Conservation (phyloP, 140 eudicot genomes). For the Ambrosia hybrid region DNA sequence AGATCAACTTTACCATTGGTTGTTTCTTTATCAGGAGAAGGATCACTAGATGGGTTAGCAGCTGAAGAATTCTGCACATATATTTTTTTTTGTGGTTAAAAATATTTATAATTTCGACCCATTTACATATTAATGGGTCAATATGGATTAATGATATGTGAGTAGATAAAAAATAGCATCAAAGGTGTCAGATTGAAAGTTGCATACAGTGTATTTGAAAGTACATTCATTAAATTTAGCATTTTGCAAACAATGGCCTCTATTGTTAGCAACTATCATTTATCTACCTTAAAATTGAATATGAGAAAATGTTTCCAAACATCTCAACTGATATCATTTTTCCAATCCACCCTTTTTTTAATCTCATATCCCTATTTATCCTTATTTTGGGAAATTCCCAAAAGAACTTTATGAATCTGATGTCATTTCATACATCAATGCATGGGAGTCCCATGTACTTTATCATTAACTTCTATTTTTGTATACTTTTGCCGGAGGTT, state of each 20-base stretch:
- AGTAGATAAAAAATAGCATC: background rate
- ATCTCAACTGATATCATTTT: background rate
- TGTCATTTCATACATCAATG: no score
- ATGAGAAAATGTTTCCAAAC: background rate
- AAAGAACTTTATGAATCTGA: background rate
- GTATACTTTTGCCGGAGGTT: background rate
- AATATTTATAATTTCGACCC: constrained; percentile 6
- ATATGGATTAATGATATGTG: background rate
- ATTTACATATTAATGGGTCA: background rate
- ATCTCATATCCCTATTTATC: background rate
- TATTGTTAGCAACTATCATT: background rate
- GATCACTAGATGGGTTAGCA: constrained; percentile 55
- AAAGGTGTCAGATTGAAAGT: background rate
- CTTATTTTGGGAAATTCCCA: background rate
- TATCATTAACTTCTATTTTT: background rate
- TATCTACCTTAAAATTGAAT: background rate
- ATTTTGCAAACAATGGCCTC: background rate
- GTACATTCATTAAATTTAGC: background rate
- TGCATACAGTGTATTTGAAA: background rate
- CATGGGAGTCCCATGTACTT: no score
- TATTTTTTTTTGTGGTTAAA: constrained; percentile 24
- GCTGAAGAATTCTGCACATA: constrained; percentile 56
- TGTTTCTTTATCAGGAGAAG: constrained; percentile 46
- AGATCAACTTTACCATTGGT: constrained; percentile 60
- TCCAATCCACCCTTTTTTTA: background rate